Conservation (phyloP, 2,329 filamentous ascomycete genomes). For the Sporothrix humicola region DNA sequence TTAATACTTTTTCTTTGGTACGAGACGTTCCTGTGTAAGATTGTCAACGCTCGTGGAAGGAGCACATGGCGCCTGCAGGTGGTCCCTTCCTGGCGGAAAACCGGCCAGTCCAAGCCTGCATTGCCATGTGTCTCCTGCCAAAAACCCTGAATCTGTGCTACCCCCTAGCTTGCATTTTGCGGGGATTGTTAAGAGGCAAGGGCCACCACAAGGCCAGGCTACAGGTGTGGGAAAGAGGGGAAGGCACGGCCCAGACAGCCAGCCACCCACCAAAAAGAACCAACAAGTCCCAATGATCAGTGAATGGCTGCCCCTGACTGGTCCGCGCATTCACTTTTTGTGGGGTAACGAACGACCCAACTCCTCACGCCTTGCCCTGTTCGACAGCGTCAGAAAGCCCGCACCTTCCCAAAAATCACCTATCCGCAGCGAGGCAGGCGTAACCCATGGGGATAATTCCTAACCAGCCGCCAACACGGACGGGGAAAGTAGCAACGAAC, state of each 20-base stretch:
- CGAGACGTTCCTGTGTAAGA: background rate
- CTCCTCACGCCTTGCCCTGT: slow-evolving; percentile 32
- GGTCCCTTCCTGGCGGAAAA: slow-evolving; percentile 15
- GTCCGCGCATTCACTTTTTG: background rate
- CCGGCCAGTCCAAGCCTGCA: slow-evolving; percentile 17
- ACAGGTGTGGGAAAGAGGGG: slow-evolving; percentile 20
- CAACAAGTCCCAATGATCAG: background rate
- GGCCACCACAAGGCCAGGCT: background rate
- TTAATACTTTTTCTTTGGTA: background rate
- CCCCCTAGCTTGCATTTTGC: slow-evolving; percentile 6
- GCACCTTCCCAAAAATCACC: slow-evolving; percentile 21
- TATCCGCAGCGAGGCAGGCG: slow-evolving; percentile 9
- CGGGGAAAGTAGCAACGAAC: slow-evolving; percentile 4
- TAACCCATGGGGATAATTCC: slow-evolving; percentile 15
- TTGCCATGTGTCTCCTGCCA: background rate
- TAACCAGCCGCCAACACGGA: slow-evolving; percentile 15
- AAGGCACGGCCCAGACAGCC: slow-evolving; percentile 25
- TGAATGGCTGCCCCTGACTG: slow-evolving; percentile 11
- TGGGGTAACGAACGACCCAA: background rate
- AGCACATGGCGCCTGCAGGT: background rate
- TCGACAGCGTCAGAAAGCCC: background rate
- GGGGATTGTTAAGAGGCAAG: slow-evolving; percentile 14
- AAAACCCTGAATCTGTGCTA: background rate
- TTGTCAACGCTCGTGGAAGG: background rate
- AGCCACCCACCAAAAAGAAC: slow-evolving; percentile 15